phyloP scores from a whole-genome alignment of 2,329 filamentous ascomycete genomes.

The Aspergillus arachidicola region DNA sequence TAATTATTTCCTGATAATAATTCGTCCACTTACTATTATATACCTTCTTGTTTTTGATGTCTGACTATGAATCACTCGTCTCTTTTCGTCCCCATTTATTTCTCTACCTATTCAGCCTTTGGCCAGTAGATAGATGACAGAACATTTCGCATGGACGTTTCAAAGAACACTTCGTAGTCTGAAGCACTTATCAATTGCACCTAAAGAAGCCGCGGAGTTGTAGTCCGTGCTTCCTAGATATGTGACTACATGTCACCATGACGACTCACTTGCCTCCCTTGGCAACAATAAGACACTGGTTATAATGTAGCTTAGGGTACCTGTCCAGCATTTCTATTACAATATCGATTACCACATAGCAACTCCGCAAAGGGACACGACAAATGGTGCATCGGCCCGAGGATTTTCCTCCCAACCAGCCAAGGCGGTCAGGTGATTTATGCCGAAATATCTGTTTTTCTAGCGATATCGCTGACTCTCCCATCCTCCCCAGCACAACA shows the following conservation, averaged over 20 bases:
- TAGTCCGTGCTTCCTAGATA: not conserved
- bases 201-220: not conserved
- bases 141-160: not conserved
- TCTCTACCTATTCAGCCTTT: not conserved
- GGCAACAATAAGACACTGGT: not conserved
- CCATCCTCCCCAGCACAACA: not conserved
- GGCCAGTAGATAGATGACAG: not conserved
- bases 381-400: not conserved
- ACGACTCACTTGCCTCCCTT: not conserved
- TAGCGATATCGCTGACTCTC: not conserved
- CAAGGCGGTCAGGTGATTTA: constrained; percentile 4
- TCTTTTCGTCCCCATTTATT: not conserved
- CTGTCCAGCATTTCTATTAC: not conserved
- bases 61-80: not conserved
- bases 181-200: not conserved
- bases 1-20: not conserved
- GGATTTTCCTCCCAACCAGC: not conserved
- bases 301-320: not conserved
- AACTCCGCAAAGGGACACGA: not conserved
- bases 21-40: not conserved
- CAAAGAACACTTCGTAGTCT: not conserved
- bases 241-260: not conserved
- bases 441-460: constrained; percentile 5
- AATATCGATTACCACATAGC: not conserved
- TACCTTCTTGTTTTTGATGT: not conserved